These are phyloP conservation scores for Favolaschia claudopus DNA, from an alignment of 768 basidiomycete species.

Conservation along the genomic window DNA sequence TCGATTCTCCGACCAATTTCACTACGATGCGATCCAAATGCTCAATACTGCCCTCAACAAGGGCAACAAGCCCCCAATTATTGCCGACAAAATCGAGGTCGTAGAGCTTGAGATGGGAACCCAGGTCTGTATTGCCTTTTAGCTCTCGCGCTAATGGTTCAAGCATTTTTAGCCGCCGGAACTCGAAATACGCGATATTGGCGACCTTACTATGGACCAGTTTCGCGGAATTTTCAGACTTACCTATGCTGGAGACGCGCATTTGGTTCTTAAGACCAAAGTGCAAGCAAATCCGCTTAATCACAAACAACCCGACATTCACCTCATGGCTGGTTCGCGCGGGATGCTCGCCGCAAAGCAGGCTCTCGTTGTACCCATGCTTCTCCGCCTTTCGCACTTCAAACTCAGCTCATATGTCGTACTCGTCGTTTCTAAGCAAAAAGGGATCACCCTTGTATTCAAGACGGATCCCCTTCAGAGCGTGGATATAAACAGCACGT, in stretches of 20 bases:
- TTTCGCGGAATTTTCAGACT: constrained; percentile 97
- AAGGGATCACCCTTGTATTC: constrained; percentile 98
- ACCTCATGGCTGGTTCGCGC: constrained; percentile 80
- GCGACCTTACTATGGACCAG: constrained; percentile 93
- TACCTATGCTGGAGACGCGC: constrained; percentile 93
- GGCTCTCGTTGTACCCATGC: constrained; percentile 97
- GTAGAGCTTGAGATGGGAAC: constrained; percentile 99
- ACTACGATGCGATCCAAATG: constrained; percentile 95
- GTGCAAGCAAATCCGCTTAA: constrained; percentile 98
- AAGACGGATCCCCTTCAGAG: constrained; percentile 99
- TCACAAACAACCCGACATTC: constrained; percentile 90
- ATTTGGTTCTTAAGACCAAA: constrained; percentile 87
- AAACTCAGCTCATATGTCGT: constrained; percentile 95
- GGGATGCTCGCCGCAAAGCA: constrained; percentile 95
- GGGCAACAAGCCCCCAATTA: constrained; percentile 96
- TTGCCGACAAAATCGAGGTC: constrained; percentile 97
- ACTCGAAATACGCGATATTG: constrained; percentile 96
- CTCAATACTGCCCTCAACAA: constrained; percentile 97
- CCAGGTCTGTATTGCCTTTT: constrained; percentile 61
- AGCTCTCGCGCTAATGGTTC: constrained; percentile 2
- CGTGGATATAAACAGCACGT: constrained; percentile 97
- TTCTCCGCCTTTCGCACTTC: constrained; percentile 94
- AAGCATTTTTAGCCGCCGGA: constrained; percentile 80
- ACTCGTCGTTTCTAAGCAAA: constrained; percentile 95
- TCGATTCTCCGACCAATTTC: constrained; percentile 95